Conservation (phyloP, 2,329 filamentous ascomycete genomes). For the Colletotrichum agaves region DNA sequence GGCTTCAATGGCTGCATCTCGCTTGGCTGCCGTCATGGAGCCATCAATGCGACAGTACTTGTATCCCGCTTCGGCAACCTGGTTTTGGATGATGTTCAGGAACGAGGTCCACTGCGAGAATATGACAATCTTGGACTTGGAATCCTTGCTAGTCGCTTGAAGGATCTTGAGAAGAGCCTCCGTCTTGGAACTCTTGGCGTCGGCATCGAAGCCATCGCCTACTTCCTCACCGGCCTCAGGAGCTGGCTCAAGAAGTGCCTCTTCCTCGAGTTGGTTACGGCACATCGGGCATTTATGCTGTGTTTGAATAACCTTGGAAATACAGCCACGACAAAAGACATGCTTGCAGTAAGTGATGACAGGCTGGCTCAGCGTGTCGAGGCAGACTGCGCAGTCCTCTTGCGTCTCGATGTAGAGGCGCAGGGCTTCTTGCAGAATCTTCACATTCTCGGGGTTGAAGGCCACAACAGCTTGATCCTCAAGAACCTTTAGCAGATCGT, state of each 20-base stretch:
- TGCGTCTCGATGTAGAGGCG: slow-evolving; percentile 81
- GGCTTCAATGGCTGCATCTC: slow-evolving; percentile 76
- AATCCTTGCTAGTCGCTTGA: slow-evolving; percentile 72
- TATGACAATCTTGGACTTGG: slow-evolving; percentile 74
- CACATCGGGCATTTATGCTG: slow-evolving; percentile 90
- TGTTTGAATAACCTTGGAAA: slow-evolving; percentile 76
- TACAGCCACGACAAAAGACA: slow-evolving; percentile 79
- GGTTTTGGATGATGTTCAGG: slow-evolving; percentile 75
- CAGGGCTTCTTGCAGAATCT: slow-evolving; percentile 78
- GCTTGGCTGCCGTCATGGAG: slow-evolving; percentile 74
- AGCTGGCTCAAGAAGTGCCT: slow-evolving; percentile 72
- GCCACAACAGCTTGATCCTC: slow-evolving; percentile 74
- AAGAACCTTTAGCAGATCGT: slow-evolving; percentile 75
- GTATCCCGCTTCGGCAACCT: slow-evolving; percentile 70
- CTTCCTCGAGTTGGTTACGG: slow-evolving; percentile 72
- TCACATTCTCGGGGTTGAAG: slow-evolving; percentile 77
- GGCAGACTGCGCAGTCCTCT: slow-evolving; percentile 86
- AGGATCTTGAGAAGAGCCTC: slow-evolving; percentile 82
- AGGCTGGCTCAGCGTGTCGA: slow-evolving; percentile 76
- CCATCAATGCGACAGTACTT: slow-evolving; percentile 82
- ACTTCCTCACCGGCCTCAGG: slow-evolving; percentile 61
- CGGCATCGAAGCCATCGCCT: slow-evolving; percentile 65
- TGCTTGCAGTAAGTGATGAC: slow-evolving; percentile 90
- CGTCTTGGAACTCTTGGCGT: slow-evolving; percentile 83
- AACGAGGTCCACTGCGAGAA: slow-evolving; percentile 85